Evolutionary conservation across 192 early-diverging fungal species (phyloP).

Genomic region (Mycoemilia scoparia): DNA sequence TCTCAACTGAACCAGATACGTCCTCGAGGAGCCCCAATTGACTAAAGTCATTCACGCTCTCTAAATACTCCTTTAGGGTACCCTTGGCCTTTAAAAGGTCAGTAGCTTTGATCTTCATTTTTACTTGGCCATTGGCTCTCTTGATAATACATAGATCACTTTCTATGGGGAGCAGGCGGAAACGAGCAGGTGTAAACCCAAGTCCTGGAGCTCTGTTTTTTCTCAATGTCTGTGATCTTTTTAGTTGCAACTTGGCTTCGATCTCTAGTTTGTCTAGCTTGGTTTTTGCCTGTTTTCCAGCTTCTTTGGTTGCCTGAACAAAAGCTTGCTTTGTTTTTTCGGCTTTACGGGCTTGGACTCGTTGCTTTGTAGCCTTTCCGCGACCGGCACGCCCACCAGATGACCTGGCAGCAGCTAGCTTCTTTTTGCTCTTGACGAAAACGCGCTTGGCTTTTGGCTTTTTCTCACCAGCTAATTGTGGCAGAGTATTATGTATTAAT

Average conservation of each 20-base stretch:
- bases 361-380: no score
- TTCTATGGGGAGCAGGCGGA: slow-evolving; percentile 33
- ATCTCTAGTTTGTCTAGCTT: no score
- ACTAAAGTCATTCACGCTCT: slow-evolving; percentile 30
- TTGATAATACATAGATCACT: slow-evolving; percentile 28
- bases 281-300: no score
- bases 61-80: slow-evolving; percentile 6
- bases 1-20: slow-evolving; percentile 25
- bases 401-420: no score
- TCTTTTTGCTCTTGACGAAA: no score
- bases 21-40: slow-evolving; percentile 39
- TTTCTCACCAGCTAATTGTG: no score
- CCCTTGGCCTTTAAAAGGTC: slow-evolving; percentile 12
- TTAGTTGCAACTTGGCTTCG: slow-evolving; percentile 15
- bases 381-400: no score
- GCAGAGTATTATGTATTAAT: no score
- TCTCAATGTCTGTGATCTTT: slow-evolving; percentile 16
- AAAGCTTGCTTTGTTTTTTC: no score
- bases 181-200: slow-evolving; percentile 44
- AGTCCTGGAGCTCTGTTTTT: slow-evolving; percentile 12
- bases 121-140: slow-evolving; percentile 8
- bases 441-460: no score
- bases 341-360: no score
- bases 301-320: no score
- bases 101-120: slow-evolving; percentile 6